phyloP scores from a whole-genome alignment of 257 asterid genomes.

The Forsythia suspensa region DNA sequence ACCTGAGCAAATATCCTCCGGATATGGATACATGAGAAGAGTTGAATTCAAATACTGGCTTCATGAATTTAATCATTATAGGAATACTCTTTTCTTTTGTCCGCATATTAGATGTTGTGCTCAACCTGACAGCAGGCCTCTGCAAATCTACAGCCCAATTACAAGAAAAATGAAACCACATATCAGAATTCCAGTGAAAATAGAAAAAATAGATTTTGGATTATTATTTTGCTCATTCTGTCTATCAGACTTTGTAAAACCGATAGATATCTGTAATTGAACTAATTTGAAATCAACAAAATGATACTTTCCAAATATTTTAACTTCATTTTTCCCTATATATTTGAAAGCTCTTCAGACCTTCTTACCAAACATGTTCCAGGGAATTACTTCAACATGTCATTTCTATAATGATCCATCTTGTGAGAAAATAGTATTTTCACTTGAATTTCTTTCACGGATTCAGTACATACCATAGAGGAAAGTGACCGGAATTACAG shows the following conservation, averaged over 20 bases:
- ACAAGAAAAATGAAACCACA: slow-evolving; percentile 17
- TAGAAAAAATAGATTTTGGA: not conserved
- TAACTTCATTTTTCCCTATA: not conserved
- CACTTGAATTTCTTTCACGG: not conserved
- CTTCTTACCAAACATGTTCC: too few relatives aligned
- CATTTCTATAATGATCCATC: not conserved
- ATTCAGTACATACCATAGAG: slow-evolving; percentile 64
- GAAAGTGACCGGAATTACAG: slow-evolving; percentile 75
- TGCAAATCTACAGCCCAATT: slow-evolving; percentile 53
- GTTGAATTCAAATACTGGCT: slow-evolving; percentile 86
- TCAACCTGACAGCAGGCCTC: slow-evolving; percentile 77
- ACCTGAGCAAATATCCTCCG: slow-evolving; percentile 81
- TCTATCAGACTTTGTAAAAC: not conserved
- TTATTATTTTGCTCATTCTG: not conserved
- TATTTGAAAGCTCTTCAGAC: not conserved
- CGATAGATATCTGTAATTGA: not conserved
- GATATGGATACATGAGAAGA: slow-evolving; percentile 61
- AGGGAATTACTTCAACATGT: not conserved
- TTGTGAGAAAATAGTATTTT: not conserved
- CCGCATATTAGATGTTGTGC: slow-evolving; percentile 61
- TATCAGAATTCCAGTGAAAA: not conserved
- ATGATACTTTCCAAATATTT: not conserved
- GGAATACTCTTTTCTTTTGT: slow-evolving; percentile 59
- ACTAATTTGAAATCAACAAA: not conserved
- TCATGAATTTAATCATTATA: slow-evolving; percentile 60